Base-by-base conservation (phyloP, 768 basidiomycete genomes). In the Pleurotus djamor region DNA sequence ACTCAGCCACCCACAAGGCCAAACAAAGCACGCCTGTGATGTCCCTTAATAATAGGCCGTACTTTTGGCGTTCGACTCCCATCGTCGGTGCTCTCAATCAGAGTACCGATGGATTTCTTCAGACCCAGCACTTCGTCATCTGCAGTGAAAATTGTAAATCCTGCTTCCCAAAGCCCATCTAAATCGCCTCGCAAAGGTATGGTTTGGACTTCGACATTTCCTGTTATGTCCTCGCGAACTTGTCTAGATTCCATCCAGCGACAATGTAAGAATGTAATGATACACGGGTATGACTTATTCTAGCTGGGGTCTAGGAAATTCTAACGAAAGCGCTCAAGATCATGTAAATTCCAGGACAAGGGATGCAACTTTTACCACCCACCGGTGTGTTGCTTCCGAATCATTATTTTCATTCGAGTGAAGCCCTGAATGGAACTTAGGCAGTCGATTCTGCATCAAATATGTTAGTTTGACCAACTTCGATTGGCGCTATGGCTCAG, bases 241-340 rank as follows among this genome's bases (percentile, higher is more conserved):
- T 56, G 48, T 44, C 44, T 67, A 91, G 89, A 91, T 74, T 79
- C 84, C 48, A 79, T 83, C 12, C 86, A 88, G 70, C 84, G 89
- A 56, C 89, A 94, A 67, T 97, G 94, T 74, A 86, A 91, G 68
- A 96, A 97, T 77, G 86, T 95, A 54, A 77, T 91, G 71, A 95
- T 96, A 63, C 91, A 95, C 69, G 94, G 95, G 94, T 95, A 74
- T 63, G 71, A 63, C 38, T 4, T 8, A 32, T 9, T 33, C 36
- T 61, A 33, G 44, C 12, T 12, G 16, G 34, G 33, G 14, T 0
- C 51, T 10, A 7, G 49, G 49, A 32, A 33, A 17, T 12, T 6
- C 28, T 33, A 16, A 33, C 34, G 16, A 35, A 5, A 16, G 21
- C 21, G 28, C 34, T 41, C 6, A 59, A 94, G 93, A 44, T 87